Percentiles rank a stretch among this genome's conserved stretches.
Conservation (phyloP, 768 basidiomycete species). For the Udeniomyces megalosporus region DNA sequence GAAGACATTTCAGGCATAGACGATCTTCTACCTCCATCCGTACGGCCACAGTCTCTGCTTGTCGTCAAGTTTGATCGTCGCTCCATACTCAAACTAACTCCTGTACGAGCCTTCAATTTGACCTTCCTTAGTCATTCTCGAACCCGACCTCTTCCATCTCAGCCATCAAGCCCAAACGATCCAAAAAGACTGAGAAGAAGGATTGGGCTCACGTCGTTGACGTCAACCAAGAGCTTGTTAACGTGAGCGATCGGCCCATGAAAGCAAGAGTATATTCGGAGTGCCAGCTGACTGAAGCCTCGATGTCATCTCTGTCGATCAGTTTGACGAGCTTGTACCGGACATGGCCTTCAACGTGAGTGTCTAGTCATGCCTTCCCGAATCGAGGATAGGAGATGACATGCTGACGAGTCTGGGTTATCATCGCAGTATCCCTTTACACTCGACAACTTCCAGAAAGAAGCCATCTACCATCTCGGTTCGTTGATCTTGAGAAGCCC, state of each 20-base stretch:
- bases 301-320: not conserved
- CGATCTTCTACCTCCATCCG: constrained; percentile 47
- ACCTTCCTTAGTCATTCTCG: not conserved
- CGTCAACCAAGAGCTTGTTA: constrained; percentile 70
- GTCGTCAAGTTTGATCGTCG: too few species aligned
- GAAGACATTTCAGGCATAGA: constrained; percentile 42
- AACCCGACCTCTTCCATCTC: constrained; percentile 32
- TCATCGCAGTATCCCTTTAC: constrained; percentile 89
- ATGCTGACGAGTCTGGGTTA: too few species aligned
- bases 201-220: constrained; percentile 98
- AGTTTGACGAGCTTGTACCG: constrained; percentile 75
- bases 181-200: constrained; percentile 44
- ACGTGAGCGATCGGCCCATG: constrained; percentile 31
- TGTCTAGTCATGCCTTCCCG: not conserved
- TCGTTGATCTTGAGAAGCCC: not conserved
- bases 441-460: constrained; percentile 94
- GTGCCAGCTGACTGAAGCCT: too few species aligned
- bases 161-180: constrained; percentile 27
- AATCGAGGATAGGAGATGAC: too few species aligned
- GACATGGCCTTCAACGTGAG: constrained; percentile 84
- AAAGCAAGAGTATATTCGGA: too few species aligned
- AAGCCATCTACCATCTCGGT: constrained; percentile 80
- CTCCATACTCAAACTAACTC: not conserved
- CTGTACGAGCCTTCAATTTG: not conserved
- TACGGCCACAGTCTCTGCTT: constrained; percentile 19